Evolutionary conservation across 148 eudicot genomes (phyloP), one percentile per base, ranked within the genome.

Genomic region (Arbutus unedo): DNA sequence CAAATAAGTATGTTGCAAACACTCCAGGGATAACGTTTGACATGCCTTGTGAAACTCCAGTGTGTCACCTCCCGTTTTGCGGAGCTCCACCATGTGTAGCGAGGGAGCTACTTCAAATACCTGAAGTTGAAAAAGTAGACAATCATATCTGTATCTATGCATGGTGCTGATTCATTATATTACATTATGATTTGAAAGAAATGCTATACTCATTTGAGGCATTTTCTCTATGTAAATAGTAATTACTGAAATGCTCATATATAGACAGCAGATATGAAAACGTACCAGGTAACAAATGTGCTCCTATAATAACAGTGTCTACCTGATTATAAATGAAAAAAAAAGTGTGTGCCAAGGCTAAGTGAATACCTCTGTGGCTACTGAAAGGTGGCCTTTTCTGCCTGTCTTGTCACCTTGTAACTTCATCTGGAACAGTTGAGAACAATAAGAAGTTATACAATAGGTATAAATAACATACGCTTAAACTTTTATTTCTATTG

Each of bases 31-130:
- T 79, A 23, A 81, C 21, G 64, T 75, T 6, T 70, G 51, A 81
- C 86, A 76, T 88, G 70, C 96, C 87, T 90, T 93, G 85, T 95
- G 97, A 83, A 90, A 93, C 82, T 95, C 98, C 75, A 95, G 82
- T 19, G 98, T 95, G 85, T 95, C 98, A 31, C 98, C 98, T 43
- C 94, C 93, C 53, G 90, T 90, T 88, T 95, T 95, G 78, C 93
- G 94, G 81, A 95, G 90, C 88, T 93, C 96, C 83, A 95, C 96
- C 86, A 95, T 93, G 80, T 93, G 97, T 80, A 95, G 86, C 19
- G 97, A 92, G 67, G 98, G 98, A 85, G 97, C 94, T 56, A 95
- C 93, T 84, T 95, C 96, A 67, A 95, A 95, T 50, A 95, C 93
- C 98, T 94, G 89, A 79, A 83, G 53, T 75, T 59, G 48, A 78